Percentiles rank a stretch among this genome's conserved stretches.
These are phyloP conservation scores for Cucurbita ficifolia DNA, from an alignment of 306 rosid species.

Conservation along the genomic window DNA sequence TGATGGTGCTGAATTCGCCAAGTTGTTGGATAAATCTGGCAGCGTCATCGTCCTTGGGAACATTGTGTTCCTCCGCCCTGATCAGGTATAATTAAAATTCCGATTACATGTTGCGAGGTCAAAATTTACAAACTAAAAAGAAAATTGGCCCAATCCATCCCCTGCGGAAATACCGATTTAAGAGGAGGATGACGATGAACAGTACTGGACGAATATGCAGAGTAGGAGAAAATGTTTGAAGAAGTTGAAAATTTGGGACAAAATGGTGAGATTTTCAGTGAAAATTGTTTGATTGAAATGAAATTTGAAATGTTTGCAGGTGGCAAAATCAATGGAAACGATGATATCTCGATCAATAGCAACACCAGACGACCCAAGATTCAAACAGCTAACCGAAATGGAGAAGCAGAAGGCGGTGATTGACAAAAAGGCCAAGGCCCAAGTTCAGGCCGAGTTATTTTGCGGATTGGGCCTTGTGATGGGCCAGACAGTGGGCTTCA, in stretches of 20 bases:
- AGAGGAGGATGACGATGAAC: background rate
- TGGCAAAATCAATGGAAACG: conserved; percentile 45
- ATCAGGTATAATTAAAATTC: conserved; percentile 31
- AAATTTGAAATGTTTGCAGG: conserved; percentile 14
- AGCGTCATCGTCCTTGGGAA: conserved; percentile 78
- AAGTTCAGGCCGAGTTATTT: conserved; percentile 38
- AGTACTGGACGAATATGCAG: background rate
- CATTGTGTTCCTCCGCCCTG: conserved; percentile 64
- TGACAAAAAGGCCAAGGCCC: conserved; percentile 42
- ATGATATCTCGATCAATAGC: conserved; percentile 34
- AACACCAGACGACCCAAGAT: conserved; percentile 42
- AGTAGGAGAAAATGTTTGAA: background rate
- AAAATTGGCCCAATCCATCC: background rate
- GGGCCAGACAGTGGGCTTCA: conserved; percentile 44
- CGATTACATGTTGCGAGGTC: background rate
- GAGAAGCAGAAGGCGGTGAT: conserved; percentile 35
- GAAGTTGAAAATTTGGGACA: background rate
- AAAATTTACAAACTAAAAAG: background rate
- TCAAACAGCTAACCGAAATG: conserved; percentile 31
- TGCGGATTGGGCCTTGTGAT: conserved; percentile 46
- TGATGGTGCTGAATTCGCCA: conserved; percentile 54
- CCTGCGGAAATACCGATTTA: background rate
- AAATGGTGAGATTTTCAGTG: background rate
- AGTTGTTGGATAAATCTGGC: conserved; percentile 54
- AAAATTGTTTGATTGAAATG: too few species aligned